phyloP scores from a whole-genome alignment of 2,329 filamentous ascomycete genomes.

The Leptosphaerulina australis region DNA sequence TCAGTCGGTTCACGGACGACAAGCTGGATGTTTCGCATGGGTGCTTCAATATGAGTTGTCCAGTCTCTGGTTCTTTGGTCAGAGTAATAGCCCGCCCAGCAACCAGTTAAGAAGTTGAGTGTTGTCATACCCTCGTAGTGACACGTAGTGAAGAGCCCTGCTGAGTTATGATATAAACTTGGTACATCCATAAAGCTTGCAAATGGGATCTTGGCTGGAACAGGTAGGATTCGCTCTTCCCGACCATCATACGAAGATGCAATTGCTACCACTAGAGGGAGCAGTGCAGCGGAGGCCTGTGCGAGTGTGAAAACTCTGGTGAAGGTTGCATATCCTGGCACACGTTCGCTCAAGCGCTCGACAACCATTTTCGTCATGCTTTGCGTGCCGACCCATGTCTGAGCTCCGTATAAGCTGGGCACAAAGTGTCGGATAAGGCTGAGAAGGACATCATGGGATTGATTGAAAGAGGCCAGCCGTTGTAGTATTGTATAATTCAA shows the following conservation, averaged over 20 bases:
- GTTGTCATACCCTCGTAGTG: constrained; percentile 27
- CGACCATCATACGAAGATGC: not conserved
- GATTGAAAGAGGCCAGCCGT: constrained; percentile 9
- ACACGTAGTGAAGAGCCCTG: constrained; percentile 19
- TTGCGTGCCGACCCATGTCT: not conserved
- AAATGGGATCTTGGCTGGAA: constrained; percentile 22
- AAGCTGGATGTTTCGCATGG: constrained; percentile 23
- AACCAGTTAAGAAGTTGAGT: constrained; percentile 21
- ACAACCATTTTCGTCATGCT: not conserved
- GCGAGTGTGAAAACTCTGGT: constrained; percentile 5
- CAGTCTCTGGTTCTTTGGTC: constrained; percentile 19
- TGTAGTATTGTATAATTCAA: constrained; percentile 21
- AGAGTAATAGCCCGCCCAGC: constrained; percentile 27
- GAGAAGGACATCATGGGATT: not conserved
- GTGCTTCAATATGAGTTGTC: constrained; percentile 14
- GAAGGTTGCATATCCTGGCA: constrained; percentile 11
- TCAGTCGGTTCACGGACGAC: constrained; percentile 1
- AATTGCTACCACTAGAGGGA: constrained; percentile 13
- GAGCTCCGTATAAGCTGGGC: not conserved
- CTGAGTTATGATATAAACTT: constrained; percentile 4
- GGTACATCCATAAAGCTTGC: constrained; percentile 24
- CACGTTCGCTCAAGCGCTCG: constrained; percentile 12
- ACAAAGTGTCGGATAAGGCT: constrained; percentile 8
- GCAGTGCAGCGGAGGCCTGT: constrained; percentile 19
- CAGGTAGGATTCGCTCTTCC: constrained; percentile 12